Percentiles rank a stretch among this genome's conserved stretches.
Conservation (phyloP, 163 green algal genomes). For the Scenedesmus sp. region DNA sequence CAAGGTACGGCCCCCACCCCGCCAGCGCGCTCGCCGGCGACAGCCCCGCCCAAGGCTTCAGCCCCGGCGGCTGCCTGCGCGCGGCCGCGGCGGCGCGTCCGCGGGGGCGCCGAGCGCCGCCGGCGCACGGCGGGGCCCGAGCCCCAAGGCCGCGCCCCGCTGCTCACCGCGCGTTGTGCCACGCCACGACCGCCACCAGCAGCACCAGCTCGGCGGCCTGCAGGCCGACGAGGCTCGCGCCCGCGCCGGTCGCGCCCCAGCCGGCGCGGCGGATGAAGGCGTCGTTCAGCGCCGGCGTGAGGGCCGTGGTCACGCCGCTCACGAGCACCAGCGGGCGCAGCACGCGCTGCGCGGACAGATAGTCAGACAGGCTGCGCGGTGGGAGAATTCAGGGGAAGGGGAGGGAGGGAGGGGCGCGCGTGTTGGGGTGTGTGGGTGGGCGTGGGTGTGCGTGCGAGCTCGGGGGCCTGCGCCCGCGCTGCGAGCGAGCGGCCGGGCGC, state of each 20-base stretch:
- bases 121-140: no score
- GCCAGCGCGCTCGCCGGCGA: background rate
- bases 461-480: no score
- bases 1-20: constrained; percentile 13
- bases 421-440: no score
- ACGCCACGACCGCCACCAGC: background rate
- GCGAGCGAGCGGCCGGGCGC: no score
- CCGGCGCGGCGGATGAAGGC: background rate
- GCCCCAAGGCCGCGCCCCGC: background rate
- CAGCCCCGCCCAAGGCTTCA: constrained; percentile 3
- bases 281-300: constrained; percentile 18
- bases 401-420: background rate
- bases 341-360: background rate
- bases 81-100: no score
- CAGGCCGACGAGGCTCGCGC: background rate
- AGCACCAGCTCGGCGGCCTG: background rate
- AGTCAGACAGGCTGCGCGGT: no score
- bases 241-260: constrained; percentile 4
- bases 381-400: background rate
- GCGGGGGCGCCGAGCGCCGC: no score
- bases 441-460: no score
- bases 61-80: constrained; percentile 16
- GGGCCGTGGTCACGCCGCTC: background rate
- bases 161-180: constrained; percentile 18
- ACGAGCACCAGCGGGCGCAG: constrained; percentile 23